A percentile compares a stretch with the other conserved stretches of the same genome.
phyloP scores from a whole-genome alignment of 1,284 basidiomycete species.

The Erythrobasidium hasegawianum region DNA sequence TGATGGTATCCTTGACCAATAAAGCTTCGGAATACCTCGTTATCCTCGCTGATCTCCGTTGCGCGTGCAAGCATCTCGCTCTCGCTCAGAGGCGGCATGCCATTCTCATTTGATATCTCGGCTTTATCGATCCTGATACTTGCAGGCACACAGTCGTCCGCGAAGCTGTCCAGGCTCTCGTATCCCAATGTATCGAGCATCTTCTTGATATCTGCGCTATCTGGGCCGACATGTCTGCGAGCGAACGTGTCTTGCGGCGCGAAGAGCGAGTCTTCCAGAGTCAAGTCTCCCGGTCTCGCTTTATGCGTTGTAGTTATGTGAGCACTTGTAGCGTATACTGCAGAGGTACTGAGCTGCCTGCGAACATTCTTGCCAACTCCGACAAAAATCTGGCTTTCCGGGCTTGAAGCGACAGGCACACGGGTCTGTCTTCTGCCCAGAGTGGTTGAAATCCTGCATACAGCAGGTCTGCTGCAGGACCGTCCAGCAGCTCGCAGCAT shows the following conservation, averaged over 20 bases:
- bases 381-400: no score
- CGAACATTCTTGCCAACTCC: not conserved
- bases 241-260: conserved; percentile 74
- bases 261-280: conserved; percentile 52
- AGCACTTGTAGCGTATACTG: conserved; percentile 17
- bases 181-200: conserved; percentile 82
- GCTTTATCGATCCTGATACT: conserved; percentile 67
- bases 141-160: conserved; percentile 71
- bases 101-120: conserved; percentile 59
- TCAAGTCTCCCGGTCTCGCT: not conserved
- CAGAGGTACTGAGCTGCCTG: conserved; percentile 5
- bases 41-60: conserved; percentile 68
- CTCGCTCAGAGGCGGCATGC: conserved; percentile 64
- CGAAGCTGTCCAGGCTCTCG: conserved; percentile 78
- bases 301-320: conserved; percentile 31
- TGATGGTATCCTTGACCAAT: conserved; percentile 98
- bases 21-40: conserved; percentile 81
- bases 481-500: no score
- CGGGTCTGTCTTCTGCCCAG: no score
- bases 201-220: conserved; percentile 58
- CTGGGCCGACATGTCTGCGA: conserved; percentile 83
- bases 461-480: no score
- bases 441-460: no score
- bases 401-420: no score
- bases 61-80: conserved; percentile 75